phyloP scores from a whole-genome alignment of 805 yeast species.

The Candida boleticola region DNA sequence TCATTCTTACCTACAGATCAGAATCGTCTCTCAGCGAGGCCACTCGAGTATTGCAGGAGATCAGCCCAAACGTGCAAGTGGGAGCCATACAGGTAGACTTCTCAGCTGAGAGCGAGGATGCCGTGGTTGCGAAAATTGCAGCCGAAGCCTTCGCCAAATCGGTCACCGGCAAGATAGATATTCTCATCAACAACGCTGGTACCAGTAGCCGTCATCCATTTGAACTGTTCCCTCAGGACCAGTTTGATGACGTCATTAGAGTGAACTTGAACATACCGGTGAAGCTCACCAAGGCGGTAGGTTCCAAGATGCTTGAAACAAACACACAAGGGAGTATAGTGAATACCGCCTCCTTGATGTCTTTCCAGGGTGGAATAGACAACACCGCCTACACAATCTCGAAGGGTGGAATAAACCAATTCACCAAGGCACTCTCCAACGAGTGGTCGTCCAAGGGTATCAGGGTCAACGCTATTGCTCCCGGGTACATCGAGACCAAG shows the following conservation, averaged over 20 bases:
- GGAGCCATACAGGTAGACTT: constrained; percentile 23
- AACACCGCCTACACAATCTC: constrained; percentile 42
- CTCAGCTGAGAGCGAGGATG: constrained; percentile 22
- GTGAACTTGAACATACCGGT: constrained; percentile 40
- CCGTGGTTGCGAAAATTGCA: constrained; percentile 25
- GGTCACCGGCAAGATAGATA: constrained; percentile 30
- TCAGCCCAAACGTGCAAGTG: constrained; percentile 19
- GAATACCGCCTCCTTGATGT: constrained; percentile 40
- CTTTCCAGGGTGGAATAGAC: constrained; percentile 39
- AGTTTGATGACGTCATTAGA: constrained; percentile 37
- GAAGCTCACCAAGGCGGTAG: constrained; percentile 34
- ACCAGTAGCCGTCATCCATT: constrained; percentile 29
- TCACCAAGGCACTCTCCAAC: constrained; percentile 37
- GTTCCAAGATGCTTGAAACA: constrained; percentile 32
- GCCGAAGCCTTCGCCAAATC: constrained; percentile 26
- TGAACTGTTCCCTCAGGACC: constrained; percentile 34
- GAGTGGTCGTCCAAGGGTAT: constrained; percentile 47
- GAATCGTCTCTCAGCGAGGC: constrained; percentile 24
- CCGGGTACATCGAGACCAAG: constrained; percentile 49
- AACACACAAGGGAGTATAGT: constrained; percentile 37
- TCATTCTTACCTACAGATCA: constrained; percentile 37
- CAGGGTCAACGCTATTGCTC: constrained; percentile 46
- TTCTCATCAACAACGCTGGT: constrained; percentile 46
- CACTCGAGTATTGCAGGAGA: constrained; percentile 19
- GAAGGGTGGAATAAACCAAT: constrained; percentile 38